Base-by-base conservation (phyloP, 2,329 filamentous ascomycete species). In the Capronia epimyces region DNA sequence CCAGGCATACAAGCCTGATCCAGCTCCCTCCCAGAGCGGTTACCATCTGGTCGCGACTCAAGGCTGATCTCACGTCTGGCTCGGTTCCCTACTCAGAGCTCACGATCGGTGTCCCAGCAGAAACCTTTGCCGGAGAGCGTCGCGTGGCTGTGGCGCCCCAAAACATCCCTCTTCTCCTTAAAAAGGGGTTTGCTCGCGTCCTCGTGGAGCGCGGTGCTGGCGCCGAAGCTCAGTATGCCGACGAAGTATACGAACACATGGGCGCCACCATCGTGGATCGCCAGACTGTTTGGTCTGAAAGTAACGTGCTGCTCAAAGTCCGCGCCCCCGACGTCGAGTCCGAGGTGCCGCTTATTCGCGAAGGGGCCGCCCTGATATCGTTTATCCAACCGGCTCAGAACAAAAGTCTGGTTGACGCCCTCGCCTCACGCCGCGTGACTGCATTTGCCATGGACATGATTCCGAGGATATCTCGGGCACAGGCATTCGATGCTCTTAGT, bases 361-460 rank as follows among this genome's bases (percentile, higher is more conserved):
- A 82, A 58, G 82, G 82, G 2, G 81, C 86, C 42, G 89, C 87
- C 0, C 67, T 95, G 50, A 85, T 94, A 59, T 91, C 87, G 1
- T 87, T 95, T 64, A 70, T 95, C 22, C 89, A 94, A 65, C 89
- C 89, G 0, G 77, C 82, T 5, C 87, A 91, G 70, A 94, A 94
- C 68, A 83, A 80, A 67, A 74, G 80, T 7, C 71, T 91, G 4
- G 84, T 95, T 8, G 79, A 89, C 53, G 82, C 81, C 52, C 78
- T 94, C 53, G 83, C 87, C 21, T 74, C 76, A 31, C 80, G 81
- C 43, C 84, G 84, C 22, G 82, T 84, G 1, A 94, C 87, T 1
- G 74, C 81, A 13, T 93, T 95, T 65, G 88, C 89, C 18, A 95
- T 95, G 89, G 89, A 95, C 65, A 85, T 90, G 82, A 85, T 95